A percentile compares a stretch with the other conserved stretches of the same genome.
Conservation (phyloP, 2,329 filamentous ascomycete species). For the Pyrenophora seminiperda region DNA sequence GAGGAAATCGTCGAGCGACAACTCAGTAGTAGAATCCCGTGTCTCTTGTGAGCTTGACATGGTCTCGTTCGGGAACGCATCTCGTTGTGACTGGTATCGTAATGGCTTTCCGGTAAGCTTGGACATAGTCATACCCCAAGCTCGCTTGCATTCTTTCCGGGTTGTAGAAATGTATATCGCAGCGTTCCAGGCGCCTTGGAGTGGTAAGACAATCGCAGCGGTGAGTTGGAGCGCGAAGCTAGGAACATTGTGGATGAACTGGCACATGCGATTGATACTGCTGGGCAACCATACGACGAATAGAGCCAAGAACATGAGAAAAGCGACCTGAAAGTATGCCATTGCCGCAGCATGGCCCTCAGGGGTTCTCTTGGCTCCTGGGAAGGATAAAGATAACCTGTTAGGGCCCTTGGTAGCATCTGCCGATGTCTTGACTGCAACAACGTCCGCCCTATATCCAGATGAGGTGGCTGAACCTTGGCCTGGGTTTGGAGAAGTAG, state of each 20-base stretch:
- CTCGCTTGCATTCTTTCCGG: slow-evolving; percentile 35
- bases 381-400: background rate
- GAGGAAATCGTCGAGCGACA: slow-evolving; percentile 12
- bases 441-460: slow-evolving; percentile 15
- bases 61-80: slow-evolving; percentile 8
- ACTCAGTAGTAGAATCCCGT: slow-evolving; percentile 10
- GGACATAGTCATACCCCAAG: slow-evolving; percentile 13
- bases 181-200: slow-evolving; percentile 86
- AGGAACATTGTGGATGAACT: slow-evolving; percentile 61
- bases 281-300: slow-evolving; percentile 76
- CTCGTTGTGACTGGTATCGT: background rate
- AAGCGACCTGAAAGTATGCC: slow-evolving; percentile 71
- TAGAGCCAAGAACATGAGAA: slow-evolving; percentile 73
- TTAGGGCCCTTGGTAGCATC: background rate
- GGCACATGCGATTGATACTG: slow-evolving; percentile 71
- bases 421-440: slow-evolving; percentile 7
- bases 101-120: slow-evolving; percentile 13
- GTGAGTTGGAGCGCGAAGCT: slow-evolving; percentile 68
- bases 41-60: slow-evolving; percentile 13
- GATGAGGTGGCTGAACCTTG: slow-evolving; percentile 37
- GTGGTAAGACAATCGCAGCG: slow-evolving; percentile 74
- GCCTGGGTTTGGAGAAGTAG: slow-evolving; percentile 12
- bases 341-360: slow-evolving; percentile 61
- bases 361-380: slow-evolving; percentile 1
- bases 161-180: slow-evolving; percentile 67